These are phyloP conservation scores for Cyberlindnera xishuangbannaensis DNA, from an alignment of 805 yeast species.

Conservation along the genomic window DNA sequence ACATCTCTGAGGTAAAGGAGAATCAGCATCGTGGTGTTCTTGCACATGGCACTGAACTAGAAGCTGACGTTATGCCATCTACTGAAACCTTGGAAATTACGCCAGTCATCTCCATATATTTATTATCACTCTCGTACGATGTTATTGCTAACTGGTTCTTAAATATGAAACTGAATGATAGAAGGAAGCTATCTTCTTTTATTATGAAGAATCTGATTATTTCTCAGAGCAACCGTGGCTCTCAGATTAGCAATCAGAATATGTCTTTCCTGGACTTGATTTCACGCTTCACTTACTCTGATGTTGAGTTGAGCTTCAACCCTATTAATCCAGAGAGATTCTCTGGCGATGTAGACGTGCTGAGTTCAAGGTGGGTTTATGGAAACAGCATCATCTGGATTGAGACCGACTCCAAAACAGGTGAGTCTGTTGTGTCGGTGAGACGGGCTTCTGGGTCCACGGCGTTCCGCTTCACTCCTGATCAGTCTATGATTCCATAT, in stretches of 20 bases:
- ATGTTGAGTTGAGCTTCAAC: constrained; percentile 46
- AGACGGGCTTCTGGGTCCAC: constrained; percentile 66
- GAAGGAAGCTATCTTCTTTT: constrained; percentile 57
- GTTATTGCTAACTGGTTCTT: constrained; percentile 71
- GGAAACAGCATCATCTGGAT: constrained; percentile 55
- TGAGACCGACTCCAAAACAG: constrained; percentile 45
- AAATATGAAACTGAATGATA: constrained; percentile 50
- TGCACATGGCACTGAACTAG: constrained; percentile 37
- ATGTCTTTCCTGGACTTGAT: constrained; percentile 64
- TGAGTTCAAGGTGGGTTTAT: constrained; percentile 48
- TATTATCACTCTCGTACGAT: constrained; percentile 56
- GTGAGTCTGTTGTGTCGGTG: constrained; percentile 44
- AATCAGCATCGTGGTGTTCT: constrained; percentile 26
- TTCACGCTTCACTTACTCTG: constrained; percentile 58
- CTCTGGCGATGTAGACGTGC: constrained; percentile 21
- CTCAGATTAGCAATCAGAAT: constrained; percentile 39
- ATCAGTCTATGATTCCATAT: constrained; percentile 32
- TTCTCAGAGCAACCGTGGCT: constrained; percentile 31
- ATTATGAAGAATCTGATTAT: constrained; percentile 50
- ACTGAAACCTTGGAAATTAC: constrained; percentile 41
- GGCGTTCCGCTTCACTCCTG: constrained; percentile 39
- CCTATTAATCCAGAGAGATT: constrained; percentile 22
- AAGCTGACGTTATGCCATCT: constrained; percentile 49
- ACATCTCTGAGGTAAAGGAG: constrained; percentile 28
- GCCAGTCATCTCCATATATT: constrained; percentile 52